Evolutionary conservation across 352 stramenopile genomes (phyloP), one percentile per base, ranked within the genome.

Genomic region (Achlya hypogyna): DNA sequence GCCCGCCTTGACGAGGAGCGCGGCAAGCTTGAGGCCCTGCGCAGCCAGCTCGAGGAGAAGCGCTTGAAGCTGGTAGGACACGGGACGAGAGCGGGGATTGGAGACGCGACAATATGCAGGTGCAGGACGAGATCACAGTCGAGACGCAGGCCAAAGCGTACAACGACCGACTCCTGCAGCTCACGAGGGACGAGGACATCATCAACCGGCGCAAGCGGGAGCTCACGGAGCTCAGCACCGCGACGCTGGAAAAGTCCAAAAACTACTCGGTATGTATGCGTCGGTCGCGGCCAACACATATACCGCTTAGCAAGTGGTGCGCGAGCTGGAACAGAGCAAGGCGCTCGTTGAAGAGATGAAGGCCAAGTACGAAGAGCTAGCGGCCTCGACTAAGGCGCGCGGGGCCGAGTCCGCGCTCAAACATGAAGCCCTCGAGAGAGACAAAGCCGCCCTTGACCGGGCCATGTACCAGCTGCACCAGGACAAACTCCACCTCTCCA

Each of bases 1-100:
- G 71, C 76, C 4, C 79, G 82, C 16, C 70, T 78, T 3, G 82
- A 93, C 65, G 82, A 93, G 29, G 82, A 91, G 49, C 81, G 83
- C 12, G 82, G 74, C n/a, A 78, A 79, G 35, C 51, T 91, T 58
- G 82, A 91, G 51, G 77, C 78, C 8, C 63, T 72, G 32, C 79
- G 77, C 47, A 73, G 69, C 23, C 78, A 91, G 38, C 72, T 91
- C 14, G 82, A 89, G 18, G 71, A 77, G 35, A 76, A 74, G 14
- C 72, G 72, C 16, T 74, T 85, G 56, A 70, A 81, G 65, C 72
- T 91, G 12, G 78, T 67, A 34, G 23, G 34, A 27, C 28, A 20
- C 28, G 23, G 1, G 25, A 25, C 32, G 45, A 29, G 25, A 22
- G 27, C 4, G 2, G 3, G 16, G 16, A n/a, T 16, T 20, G 10